A percentile compares a stretch with the other conserved stretches of the same genome.
These are phyloP conservation scores for Scleromitrula shiraiana DNA, from an alignment of 2,329 filamentous ascomycete species.

Conservation along the genomic window DNA sequence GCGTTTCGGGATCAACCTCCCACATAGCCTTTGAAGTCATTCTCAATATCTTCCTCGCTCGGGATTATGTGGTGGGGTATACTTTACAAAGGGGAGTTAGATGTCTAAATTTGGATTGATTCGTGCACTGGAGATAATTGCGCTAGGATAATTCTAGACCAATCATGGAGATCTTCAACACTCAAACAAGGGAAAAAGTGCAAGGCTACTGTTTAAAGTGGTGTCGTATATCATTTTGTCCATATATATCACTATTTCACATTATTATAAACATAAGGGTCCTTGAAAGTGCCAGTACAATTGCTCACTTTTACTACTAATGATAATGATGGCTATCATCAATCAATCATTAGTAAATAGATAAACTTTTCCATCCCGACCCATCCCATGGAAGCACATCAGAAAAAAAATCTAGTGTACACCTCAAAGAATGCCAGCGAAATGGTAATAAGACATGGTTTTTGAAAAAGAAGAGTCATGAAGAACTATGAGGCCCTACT, in stretches of 20 bases:
- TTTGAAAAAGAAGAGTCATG: slow-evolving; percentile 29
- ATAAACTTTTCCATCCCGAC: slow-evolving; percentile 30
- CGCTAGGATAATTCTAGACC: slow-evolving; percentile 5
- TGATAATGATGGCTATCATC: slow-evolving; percentile 15
- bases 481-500: slow-evolving; percentile 26
- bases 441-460: slow-evolving; percentile 32
- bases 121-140: background rate
- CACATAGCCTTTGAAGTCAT: slow-evolving; percentile 77
- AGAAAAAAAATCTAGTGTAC: slow-evolving; percentile 32
- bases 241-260: background rate
- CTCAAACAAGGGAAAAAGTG: background rate
- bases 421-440: slow-evolving; percentile 31
- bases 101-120: slow-evolving; percentile 3
- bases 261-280: background rate
- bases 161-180: background rate
- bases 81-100: background rate
- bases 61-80: background rate
- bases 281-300: background rate
- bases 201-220: no score
- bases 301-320: slow-evolving; percentile 12
- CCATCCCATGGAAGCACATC: slow-evolving; percentile 28
- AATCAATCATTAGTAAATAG: slow-evolving; percentile 25
- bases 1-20: slow-evolving; percentile 97
- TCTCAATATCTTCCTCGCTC: background rate
- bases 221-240: no score